Evolutionary conservation across 345 rosid species (phyloP), one percentile per base, ranked within the genome.

Genomic region (Anacardium occidentale): DNA sequence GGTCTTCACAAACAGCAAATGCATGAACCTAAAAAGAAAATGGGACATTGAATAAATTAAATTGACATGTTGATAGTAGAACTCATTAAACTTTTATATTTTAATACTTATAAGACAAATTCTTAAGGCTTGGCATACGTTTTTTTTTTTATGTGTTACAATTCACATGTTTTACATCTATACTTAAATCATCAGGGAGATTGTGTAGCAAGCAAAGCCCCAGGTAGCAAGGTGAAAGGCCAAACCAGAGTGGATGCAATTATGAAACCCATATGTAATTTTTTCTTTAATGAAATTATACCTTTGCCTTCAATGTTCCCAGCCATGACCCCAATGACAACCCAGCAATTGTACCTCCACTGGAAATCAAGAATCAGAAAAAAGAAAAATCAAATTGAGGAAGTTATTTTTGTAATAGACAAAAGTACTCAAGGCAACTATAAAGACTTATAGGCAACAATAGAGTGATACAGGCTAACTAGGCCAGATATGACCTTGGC

Each of bases 331-430:
- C 98, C 74, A 94, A 70, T 54, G 97, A 83, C 40, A 94, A 84
- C 65, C 98, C 98, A 66, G 97, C 97, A 83, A 88, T 76, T 40
- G 98, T 89, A 62, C 91, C 97, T 72, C 98, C 97, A 75, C 98
- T 92, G 71, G 11, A 79, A 72, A 69, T 73, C 55, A 81, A 68
- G 21, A 50, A 65, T 8, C 42, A 37, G 5, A 5, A 0, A 73
- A 53, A 32, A 32, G 65, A 76, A 62, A 25, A 68, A 44, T 25
- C 34, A 45, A 70, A 10, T 24, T 24, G 45, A 50, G 18, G 42
- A 37, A 37, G 7, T 0, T 37, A 9, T 29, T 5, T 9, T 0
- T 0, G 32, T 29, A n/a, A n/a, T n/a, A n/a, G n/a, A n/a, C n/a
- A n/a, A n/a, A n/a, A n/a, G n/a, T n/a, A n/a, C n/a, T 3, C 3